Evolutionary conservation across 2,329 filamentous ascomycete genomes (phyloP).

Genomic region (Triangularia setosa): DNA sequence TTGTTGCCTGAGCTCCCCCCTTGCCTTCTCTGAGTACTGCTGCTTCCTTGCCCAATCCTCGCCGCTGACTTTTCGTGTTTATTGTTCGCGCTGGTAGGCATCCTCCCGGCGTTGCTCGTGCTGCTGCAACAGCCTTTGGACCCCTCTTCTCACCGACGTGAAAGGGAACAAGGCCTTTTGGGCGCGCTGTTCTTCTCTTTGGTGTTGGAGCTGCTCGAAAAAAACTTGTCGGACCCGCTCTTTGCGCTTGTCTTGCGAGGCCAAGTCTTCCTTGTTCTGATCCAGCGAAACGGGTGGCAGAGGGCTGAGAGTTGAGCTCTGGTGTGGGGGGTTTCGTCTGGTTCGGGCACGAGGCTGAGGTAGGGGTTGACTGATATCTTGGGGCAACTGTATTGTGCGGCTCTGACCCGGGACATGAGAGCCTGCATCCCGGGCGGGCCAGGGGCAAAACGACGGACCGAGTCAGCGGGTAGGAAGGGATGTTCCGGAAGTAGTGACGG

Average conservation of each 20-base stretch:
- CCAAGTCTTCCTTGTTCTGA: neutral
- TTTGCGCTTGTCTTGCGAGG: neutral
- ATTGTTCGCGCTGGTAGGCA: neutral
- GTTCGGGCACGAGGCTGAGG: neutral
- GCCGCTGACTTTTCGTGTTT: neutral
- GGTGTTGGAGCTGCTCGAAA: neutral
- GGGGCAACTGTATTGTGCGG: neutral
- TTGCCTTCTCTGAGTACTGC: neutral
- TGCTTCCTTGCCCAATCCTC: neutral
- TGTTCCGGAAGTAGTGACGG: neutral
- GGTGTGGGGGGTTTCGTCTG: neutral
- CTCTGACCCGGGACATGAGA: neutral
- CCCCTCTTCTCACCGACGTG: neutral
- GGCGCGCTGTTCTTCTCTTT: neutral
- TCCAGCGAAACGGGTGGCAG: neutral
- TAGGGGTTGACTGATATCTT: neutral
- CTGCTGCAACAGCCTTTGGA: neutral
- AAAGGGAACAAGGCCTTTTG: neutral
- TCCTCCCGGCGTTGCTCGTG: neutral
- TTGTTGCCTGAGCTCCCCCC: neutral
- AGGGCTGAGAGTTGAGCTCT: neutral
- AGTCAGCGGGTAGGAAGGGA: neutral
- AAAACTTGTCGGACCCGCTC: neutral
- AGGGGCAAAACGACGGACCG: neutral
- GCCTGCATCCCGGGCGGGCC: neutral